Evolutionary conservation across 805 yeast genomes (phyloP), one percentile per base, ranked within the genome.

Genomic region (Saccharomycopsis capsularis): DNA sequence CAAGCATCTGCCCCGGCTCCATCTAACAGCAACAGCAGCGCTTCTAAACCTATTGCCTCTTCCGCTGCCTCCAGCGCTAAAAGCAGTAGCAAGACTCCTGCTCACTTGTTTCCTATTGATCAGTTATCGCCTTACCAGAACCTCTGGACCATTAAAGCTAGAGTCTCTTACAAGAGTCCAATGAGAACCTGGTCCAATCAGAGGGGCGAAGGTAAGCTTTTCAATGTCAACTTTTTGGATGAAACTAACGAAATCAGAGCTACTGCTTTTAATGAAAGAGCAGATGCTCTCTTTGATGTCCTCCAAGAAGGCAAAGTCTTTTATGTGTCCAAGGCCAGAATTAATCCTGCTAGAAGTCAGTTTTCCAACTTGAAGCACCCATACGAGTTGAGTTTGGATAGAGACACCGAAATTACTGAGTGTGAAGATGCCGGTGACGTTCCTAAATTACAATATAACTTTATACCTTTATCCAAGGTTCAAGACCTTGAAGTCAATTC

Each of bases 221-320:
- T 93, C 70, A 85, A 83, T 58, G 86, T 88, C 27, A 87, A 88
- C 57, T 79, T 93, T 51, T 68, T 91, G 50, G 99, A 93, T 63
- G 95, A 93, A 63, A 85, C 96, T 4, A 96, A 93, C 59, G 98
- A 93, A 69, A 93, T 93, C 58, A 77, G 93, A 60, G 97, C 96
- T 9, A 89, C 98, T 2, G 96, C 93, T 1, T 93, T 93, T 67
- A 86, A 85, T 63, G 91, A 87, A 35, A 75, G 77, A 58, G 96
- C 91, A 11, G 95, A 85, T 52, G 80, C 78, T 61, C 84, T 78
- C 61, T 82, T 78, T 68, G 85, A 83, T 57, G 59, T 80, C 27
- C 67, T 93, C 44, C 85, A 85, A 63, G 98, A 89, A 62, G 96
- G 96, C 32, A 81, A 85, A 65, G 95, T 86, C 5, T 93, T 88